phyloP scores from a whole-genome alignment of 2,329 filamentous ascomycete species.

The Colletotrichum graminicola region DNA sequence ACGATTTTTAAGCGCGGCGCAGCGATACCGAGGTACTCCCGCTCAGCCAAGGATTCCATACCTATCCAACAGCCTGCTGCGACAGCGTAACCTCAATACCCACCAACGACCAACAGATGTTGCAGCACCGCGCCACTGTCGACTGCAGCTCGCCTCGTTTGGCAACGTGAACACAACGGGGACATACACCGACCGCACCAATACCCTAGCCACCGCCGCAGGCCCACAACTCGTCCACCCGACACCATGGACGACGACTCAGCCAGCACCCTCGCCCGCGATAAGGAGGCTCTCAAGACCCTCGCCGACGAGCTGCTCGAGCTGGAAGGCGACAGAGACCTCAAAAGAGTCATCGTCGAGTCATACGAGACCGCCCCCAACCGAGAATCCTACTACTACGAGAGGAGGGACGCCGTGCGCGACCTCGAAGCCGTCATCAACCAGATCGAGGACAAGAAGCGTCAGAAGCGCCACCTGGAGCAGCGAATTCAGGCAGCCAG shows the following conservation, averaged over 20 bases:
- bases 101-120: conserved; percentile 30
- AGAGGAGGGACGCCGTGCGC: conserved; percentile 9
- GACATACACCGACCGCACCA: background rate
- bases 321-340: conserved; percentile 28
- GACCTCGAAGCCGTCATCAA: conserved; percentile 2
- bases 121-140: conserved; percentile 34
- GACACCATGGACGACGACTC: conserved; percentile 28
- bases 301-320: conserved; percentile 29
- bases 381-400: background rate
- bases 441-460: conserved; percentile 23
- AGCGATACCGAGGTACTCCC: conserved; percentile 4
- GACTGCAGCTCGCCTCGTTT: conserved; percentile 40
- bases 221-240: conserved; percentile 14
- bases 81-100: conserved; percentile 10
- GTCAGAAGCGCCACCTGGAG: conserved; percentile 27
- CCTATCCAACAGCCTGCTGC: conserved; percentile 29
- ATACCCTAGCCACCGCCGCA: background rate
- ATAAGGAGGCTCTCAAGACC: conserved; percentile 25
- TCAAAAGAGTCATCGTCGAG: conserved; percentile 20
- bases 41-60: conserved; percentile 1
- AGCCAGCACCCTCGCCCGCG: conserved; percentile 13
- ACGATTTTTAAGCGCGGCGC: background rate
- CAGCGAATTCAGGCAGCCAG: conserved; percentile 16
- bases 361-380: conserved; percentile 27
- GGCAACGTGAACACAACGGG: background rate